These are phyloP conservation scores for Arabis alpina DNA, from an alignment of 345 rosid species.

Conservation along the genomic window DNA sequence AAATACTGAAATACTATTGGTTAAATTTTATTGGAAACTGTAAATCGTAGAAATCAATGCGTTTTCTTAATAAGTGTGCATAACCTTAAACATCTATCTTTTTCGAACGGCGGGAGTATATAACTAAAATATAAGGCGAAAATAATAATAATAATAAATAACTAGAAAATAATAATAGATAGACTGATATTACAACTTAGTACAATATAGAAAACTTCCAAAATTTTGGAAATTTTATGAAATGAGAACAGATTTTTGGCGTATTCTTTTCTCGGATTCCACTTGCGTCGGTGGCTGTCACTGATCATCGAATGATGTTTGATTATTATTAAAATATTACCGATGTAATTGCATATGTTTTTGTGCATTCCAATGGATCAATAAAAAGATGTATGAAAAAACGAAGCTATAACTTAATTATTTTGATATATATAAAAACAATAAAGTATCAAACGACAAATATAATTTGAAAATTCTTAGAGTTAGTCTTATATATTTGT, in stretches of 20 bases:
- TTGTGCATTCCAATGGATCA: neutral
- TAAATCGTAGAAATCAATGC: no score
- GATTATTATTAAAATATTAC: slow-evolving; percentile 9
- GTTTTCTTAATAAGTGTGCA: no score
- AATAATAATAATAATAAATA: no score
- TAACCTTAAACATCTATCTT: no score
- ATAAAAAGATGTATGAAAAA: no score
- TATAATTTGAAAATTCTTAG: neutral
- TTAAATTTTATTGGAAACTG: no score
- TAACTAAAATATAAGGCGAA: no score
- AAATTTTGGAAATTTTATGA: slow-evolving; percentile 13
- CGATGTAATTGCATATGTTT: slow-evolving; percentile 10
- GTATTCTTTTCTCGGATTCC: slow-evolving; percentile 34
- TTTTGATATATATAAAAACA: neutral
- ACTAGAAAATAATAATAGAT: no score
- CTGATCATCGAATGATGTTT: slow-evolving; percentile 31
- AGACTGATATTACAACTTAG: no score
- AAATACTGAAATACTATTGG: no score
- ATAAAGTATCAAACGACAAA: neutral
- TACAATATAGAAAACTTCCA: slow-evolving; percentile 16
- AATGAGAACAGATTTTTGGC: slow-evolving; percentile 17
- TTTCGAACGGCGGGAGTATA: no score
- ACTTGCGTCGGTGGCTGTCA: slow-evolving; percentile 33
- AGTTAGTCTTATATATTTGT: neutral
- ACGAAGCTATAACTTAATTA: neutral